Percentiles rank a stretch among this genome's conserved stretches.
Evolutionary conservation across 2,329 filamentous ascomycete species (phyloP).

Genomic region (Pyricularia grisea): DNA sequence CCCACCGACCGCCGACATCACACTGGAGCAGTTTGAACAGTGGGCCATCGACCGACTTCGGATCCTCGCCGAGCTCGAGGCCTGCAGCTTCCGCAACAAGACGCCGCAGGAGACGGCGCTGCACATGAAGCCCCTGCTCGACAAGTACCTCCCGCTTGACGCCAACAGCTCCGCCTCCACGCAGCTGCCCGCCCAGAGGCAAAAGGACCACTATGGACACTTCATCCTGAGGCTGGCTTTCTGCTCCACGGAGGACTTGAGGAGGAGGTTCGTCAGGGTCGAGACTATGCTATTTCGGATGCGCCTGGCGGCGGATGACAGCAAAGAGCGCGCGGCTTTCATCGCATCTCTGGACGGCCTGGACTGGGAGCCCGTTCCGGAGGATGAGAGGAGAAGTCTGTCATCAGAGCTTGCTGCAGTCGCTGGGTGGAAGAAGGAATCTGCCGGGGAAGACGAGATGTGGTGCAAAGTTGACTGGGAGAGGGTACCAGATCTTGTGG

Average conservation of each 20-base stretch:
- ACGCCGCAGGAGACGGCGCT: conserved; percentile 68
- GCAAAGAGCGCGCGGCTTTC: conserved; percentile 64
- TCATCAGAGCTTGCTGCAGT: conserved; percentile 49
- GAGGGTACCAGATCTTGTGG: conserved; percentile 81
- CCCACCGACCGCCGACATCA: conserved; percentile 88
- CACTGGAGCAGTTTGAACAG: conserved; percentile 94
- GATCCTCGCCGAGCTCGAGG: conserved; percentile 81
- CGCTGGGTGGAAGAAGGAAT: conserved; percentile 26
- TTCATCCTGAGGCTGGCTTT: conserved; percentile 95
- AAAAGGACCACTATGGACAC: conserved; percentile 96
- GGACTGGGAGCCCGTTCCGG: conserved; percentile 74
- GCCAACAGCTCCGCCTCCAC: conserved; percentile 57
- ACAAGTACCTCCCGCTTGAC: conserved; percentile 77
- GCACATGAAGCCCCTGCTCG: conserved; percentile 78
- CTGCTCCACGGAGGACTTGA: conserved; percentile 79
- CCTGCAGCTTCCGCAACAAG: conserved; percentile 91
- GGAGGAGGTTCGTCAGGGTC: conserved; percentile 74
- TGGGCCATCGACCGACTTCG: conserved; percentile 92
- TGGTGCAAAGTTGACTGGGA: conserved; percentile 99
- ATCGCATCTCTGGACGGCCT: conserved; percentile 67
- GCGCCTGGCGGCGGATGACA: conserved; percentile 68
- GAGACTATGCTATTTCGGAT: conserved; percentile 86
- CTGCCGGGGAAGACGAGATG: conserved; percentile 59
- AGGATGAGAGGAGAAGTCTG: conserved; percentile 65
- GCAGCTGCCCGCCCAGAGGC: conserved; percentile 61